Percentiles rank a stretch among this genome's conserved stretches.
phyloP scores from a whole-genome alignment of 148 eudicot genomes.

The Chenopodium suecicum region DNA sequence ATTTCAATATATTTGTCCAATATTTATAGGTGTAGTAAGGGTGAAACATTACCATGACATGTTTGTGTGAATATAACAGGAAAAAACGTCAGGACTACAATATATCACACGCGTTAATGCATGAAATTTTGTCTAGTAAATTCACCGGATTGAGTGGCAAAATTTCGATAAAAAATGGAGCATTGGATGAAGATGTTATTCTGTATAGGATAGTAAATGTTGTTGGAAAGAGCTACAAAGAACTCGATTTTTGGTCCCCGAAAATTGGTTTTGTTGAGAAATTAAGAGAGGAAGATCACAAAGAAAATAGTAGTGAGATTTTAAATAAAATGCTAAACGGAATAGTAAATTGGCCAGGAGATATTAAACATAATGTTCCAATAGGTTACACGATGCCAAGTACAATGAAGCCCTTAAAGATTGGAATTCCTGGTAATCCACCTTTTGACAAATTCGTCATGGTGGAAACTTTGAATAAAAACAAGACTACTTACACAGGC shows the following conservation, averaged over 20 bases:
- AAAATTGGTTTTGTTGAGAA: slow-evolving; percentile 10
- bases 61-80: background rate
- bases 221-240: slow-evolving; percentile 28
- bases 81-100: background rate
- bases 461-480: slow-evolving; percentile 16
- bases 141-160: slow-evolving; percentile 29
- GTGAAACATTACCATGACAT: background rate
- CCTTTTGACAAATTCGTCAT: slow-evolving; percentile 43
- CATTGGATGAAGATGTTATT: background rate
- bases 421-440: slow-evolving; percentile 44
- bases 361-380: slow-evolving; percentile 26
- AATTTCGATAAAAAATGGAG: slow-evolving; percentile 10
- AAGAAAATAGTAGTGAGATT: background rate
- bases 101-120: background rate
- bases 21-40: background rate
- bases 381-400: slow-evolving; percentile 56
- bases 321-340: background rate
- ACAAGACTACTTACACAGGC: slow-evolving; percentile 27
- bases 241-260: slow-evolving; percentile 21
- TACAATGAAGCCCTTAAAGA: slow-evolving; percentile 30
- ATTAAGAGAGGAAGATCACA: background rate
- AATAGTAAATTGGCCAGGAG: slow-evolving; percentile 45
- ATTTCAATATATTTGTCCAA: no score
- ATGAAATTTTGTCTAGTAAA: background rate
- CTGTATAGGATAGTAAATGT: slow-evolving; percentile 17